A percentile compares a stretch with the other conserved stretches of the same genome.
Conservation (phyloP, 106 monocot species). For the Dendrobium chrysotoxum region DNA sequence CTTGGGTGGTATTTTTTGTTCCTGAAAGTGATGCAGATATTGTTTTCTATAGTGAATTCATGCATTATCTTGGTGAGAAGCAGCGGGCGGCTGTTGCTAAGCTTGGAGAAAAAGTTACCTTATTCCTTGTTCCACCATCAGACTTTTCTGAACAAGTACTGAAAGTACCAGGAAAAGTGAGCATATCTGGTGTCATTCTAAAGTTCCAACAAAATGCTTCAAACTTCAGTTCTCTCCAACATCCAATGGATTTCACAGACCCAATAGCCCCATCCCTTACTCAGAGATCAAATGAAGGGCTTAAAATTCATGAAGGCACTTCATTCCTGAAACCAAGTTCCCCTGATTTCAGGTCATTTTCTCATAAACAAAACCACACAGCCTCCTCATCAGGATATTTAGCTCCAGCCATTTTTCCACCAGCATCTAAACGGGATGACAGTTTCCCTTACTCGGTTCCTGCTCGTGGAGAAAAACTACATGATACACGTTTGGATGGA, state of each 20-base stretch:
- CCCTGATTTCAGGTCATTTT: constrained; percentile 24
- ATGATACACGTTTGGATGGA: constrained; percentile 21
- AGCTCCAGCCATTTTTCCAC: constrained; percentile 14
- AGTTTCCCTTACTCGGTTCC: constrained; percentile 13
- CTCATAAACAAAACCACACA: constrained; percentile 26
- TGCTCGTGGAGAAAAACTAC: constrained; percentile 18
- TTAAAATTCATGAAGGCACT: constrained; percentile 16
- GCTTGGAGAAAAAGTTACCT: constrained; percentile 72
- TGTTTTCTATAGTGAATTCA: constrained; percentile 79
- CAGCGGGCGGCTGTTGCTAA: constrained; percentile 87
- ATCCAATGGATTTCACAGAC: constrained; percentile 26
- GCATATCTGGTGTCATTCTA: constrained; percentile 89
- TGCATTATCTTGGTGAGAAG: constrained; percentile 88
- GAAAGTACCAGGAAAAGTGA: constrained; percentile 94
- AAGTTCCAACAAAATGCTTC: constrained; percentile 58
- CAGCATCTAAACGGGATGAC: constrained; percentile 9
- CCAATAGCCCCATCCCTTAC: constrained; percentile 13
- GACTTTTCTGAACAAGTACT: constrained; percentile 89
- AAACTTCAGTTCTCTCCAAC: constrained; percentile 32
- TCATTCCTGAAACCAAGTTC: constrained; percentile 26
- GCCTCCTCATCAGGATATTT: constrained; percentile 28
- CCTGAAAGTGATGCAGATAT: constrained; percentile 89
- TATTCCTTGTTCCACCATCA: constrained; percentile 92
- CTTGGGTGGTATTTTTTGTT: constrained; percentile 98
- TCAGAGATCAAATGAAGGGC: constrained; percentile 10